phyloP scores from a whole-genome alignment of 371 early-diverging fungal species.

The Haplosporangium sp. region DNA sequence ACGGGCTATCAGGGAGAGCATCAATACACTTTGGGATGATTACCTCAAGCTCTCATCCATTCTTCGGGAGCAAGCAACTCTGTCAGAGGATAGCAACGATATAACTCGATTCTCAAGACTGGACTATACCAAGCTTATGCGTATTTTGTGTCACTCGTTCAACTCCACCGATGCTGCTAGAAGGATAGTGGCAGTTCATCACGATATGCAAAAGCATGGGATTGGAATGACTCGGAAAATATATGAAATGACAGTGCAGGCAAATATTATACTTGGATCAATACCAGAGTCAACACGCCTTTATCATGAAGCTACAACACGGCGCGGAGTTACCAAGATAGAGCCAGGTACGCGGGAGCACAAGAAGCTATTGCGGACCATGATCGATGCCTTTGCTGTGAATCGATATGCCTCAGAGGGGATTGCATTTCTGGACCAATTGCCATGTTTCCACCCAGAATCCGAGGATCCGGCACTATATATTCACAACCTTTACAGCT shows the following conservation, averaged over 20 bases:
- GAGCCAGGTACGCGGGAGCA: conserved; percentile 14
- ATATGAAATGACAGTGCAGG: conserved; percentile 18
- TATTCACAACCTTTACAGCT: conserved; percentile 18
- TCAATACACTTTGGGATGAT: conserved; percentile 16
- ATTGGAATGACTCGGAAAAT: conserved; percentile 10
- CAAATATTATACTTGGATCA: conserved; percentile 22
- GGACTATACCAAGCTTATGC: conserved; percentile 37
- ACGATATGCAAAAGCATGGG: conserved; percentile 5
- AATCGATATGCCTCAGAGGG: conserved; percentile 19
- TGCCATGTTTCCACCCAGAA: background rate
- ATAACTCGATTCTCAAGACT: conserved; percentile 1
- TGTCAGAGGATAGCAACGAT: background rate
- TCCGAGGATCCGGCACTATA: background rate
- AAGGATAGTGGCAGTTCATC: conserved; percentile 17
- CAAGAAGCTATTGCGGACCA: conserved; percentile 18
- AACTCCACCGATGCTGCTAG: conserved; percentile 4
- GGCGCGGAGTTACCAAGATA: background rate
- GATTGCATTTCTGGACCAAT: conserved; percentile 31
- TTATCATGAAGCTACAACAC: background rate
- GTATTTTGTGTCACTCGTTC: conserved; percentile 16
- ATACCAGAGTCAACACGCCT: conserved; percentile 9
- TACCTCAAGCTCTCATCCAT: conserved; percentile 3
- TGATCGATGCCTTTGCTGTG: conserved; percentile 31
- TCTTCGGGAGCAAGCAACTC: background rate
- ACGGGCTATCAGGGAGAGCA: background rate